Conservation (phyloP, 2,329 filamentous ascomycete species). For the Mariannaea sp. region DNA sequence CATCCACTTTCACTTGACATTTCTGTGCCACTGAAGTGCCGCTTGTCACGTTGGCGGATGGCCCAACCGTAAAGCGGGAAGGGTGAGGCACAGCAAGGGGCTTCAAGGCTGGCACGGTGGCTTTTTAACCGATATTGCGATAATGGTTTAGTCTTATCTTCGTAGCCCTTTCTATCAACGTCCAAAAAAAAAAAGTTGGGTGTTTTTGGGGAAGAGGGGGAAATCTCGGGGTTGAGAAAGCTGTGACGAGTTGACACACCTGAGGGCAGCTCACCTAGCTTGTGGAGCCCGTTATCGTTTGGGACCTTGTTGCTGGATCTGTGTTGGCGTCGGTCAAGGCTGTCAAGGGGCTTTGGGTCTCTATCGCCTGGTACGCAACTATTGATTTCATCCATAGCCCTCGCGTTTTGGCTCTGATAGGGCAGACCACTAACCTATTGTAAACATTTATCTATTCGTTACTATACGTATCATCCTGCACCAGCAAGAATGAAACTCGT, state of each 20-base stretch:
- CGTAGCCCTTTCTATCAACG: too few species aligned
- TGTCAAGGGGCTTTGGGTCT: neutral
- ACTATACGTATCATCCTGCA: too few species aligned
- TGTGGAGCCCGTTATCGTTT: neutral
- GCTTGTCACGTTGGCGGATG: neutral
- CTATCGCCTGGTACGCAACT: neutral
- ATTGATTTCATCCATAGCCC: neutral
- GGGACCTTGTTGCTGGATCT: neutral
- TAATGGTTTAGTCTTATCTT: conserved; percentile 12
- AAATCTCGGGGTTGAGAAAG: too few species aligned
- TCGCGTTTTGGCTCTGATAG: too few species aligned
- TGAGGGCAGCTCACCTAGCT: too few species aligned
- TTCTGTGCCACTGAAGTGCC: neutral
- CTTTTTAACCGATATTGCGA: conserved; percentile 21
- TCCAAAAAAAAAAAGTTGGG: neutral
- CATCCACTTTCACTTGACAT: conserved; percentile 7
- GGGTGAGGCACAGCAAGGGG: conserved; percentile 16
- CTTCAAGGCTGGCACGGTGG: conserved; percentile 12
- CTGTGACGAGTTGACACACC: too few species aligned
- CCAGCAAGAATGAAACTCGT: too few species aligned
- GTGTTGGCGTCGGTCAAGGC: neutral
- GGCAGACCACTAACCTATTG: neutral
- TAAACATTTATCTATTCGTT: too few species aligned
- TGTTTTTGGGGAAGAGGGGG: conserved; percentile 1
- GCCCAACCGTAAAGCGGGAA: conserved; percentile 4